Percentiles rank a stretch among this genome's conserved stretches.
Evolutionary conservation across 345 rosid genomes (phyloP).

Genomic region (Geranium rotundifolium): DNA sequence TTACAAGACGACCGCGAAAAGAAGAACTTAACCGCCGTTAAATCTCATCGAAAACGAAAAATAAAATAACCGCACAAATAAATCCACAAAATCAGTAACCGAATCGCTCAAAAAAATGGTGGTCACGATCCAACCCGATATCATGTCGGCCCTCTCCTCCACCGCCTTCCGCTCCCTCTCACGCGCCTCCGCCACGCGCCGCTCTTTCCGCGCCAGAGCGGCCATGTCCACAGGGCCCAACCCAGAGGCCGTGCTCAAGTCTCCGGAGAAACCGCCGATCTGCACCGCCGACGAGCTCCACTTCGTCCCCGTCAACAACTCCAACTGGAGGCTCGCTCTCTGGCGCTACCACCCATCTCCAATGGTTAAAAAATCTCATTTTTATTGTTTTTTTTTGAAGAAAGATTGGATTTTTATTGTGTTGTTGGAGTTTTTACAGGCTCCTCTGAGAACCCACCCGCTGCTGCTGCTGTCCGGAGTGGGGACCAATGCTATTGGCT

Average conservation of each 20-base stretch:
- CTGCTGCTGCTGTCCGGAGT: slow-evolving; percentile 83
- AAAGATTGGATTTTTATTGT: neutral
- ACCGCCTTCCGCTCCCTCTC: slow-evolving; percentile 19
- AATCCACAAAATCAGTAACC: neutral
- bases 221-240: slow-evolving; percentile 20
- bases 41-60: no score
- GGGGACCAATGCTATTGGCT: slow-evolving; percentile 92
- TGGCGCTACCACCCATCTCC: slow-evolving; percentile 70
- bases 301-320: slow-evolving; percentile 52
- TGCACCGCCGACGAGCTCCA: slow-evolving; percentile 95
- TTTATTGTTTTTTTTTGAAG: neutral
- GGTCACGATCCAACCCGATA: slow-evolving; percentile 25
- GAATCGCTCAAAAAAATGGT: neutral
- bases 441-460: slow-evolving; percentile 73
- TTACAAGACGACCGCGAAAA: no score
- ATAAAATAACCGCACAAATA: no score
- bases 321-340: slow-evolving; percentile 81
- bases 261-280: slow-evolving; percentile 45
- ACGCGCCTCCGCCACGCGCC: slow-evolving; percentile 12
- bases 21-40: no score
- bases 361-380: slow-evolving; percentile 17
- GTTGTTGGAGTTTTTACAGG: slow-evolving; percentile 27
- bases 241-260: slow-evolving; percentile 10
- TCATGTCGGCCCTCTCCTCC: slow-evolving; percentile 39
- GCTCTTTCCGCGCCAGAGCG: slow-evolving; percentile 17